A percentile compares a stretch with the other conserved stretches of the same genome.
Conservation (phyloP, 2,329 filamentous ascomycete genomes). For the Metarhizium sp. region DNA sequence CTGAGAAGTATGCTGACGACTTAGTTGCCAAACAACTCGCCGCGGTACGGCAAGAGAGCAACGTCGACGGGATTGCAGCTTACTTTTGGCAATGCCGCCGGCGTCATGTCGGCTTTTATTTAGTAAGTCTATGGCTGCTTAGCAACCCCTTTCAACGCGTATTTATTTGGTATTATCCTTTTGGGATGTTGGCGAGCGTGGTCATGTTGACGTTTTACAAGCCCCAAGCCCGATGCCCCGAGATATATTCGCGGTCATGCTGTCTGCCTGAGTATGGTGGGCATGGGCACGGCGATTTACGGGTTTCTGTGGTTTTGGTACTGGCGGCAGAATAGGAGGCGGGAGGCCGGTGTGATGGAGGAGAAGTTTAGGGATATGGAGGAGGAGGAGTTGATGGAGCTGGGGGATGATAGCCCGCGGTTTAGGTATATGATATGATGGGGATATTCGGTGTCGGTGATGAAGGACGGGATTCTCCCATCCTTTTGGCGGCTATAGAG, state of each 20-base stretch:
- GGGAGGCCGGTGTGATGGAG: constrained; percentile 28
- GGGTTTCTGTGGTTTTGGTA: constrained; percentile 46
- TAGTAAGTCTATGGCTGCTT: constrained; percentile 23
- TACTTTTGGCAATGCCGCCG: constrained; percentile 59
- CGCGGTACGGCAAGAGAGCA: constrained; percentile 67
- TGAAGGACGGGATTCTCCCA: neutral
- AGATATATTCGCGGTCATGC: constrained; percentile 55
- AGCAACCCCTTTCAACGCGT: neutral
- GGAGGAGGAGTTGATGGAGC: constrained; percentile 38
- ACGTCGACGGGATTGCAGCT: constrained; percentile 64
- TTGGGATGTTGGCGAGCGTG: neutral
- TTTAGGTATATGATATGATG: constrained; percentile 35
- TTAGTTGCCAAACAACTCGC: constrained; percentile 53
- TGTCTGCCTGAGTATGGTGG: constrained; percentile 49
- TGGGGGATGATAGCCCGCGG: constrained; percentile 42
- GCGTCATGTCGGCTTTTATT: constrained; percentile 66
- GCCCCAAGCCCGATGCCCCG: constrained; percentile 37
- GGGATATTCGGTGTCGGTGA: neutral
- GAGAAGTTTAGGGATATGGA: constrained; percentile 29
- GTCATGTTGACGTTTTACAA: constrained; percentile 10
- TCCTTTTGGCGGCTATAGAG: too few species aligned
- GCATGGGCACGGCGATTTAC: constrained; percentile 42
- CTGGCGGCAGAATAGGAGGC: constrained; percentile 33
- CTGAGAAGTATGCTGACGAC: neutral
- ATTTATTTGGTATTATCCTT: neutral